These are phyloP conservation scores for Tricholoma saponaceum DNA, from an alignment of 768 basidiomycete genomes.

Conservation along the genomic window DNA sequence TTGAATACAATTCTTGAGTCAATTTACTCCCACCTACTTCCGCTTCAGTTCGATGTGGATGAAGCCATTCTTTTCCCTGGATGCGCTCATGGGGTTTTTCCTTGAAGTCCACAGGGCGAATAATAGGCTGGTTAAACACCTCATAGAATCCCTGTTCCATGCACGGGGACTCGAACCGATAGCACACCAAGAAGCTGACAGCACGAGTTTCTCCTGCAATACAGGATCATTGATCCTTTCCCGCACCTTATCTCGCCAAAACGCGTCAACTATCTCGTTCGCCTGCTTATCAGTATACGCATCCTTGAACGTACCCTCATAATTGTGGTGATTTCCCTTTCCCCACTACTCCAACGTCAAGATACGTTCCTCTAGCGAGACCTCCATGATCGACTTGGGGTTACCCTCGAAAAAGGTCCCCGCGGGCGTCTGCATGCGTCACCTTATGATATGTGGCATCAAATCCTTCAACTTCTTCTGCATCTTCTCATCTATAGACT, in stretches of 20 bases:
- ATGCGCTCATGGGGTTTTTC: no score
- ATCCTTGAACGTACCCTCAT: conserved; percentile 4
- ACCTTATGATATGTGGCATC: conserved; percentile 8
- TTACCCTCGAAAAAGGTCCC: conserved; percentile 1
- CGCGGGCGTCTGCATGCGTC: conserved; percentile 7
- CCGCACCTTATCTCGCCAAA: conserved; percentile 13
- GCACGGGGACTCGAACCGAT: conserved; percentile 8
- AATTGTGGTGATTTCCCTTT: conserved; percentile 8
- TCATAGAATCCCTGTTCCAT: conserved; percentile 11
- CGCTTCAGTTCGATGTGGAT: conserved; percentile 11
- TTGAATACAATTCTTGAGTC: not conserved
- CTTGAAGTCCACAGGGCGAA: conserved; percentile 12
- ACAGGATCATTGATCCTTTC: conserved; percentile 7
- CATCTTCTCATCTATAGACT: not conserved
- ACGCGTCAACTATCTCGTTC: conserved; percentile 9
- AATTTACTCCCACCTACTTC: conserved; percentile 9
- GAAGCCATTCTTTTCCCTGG: conserved; percentile 1
- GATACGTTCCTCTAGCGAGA: conserved; percentile 10
- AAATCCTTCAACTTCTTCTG: conserved; percentile 3
- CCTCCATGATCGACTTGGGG: conserved; percentile 3
- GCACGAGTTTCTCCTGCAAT: conserved; percentile 11
- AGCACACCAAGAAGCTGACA: conserved; percentile 1
- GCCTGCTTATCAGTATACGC: conserved; percentile 1
- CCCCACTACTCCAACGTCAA: conserved; percentile 10
- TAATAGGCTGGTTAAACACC: conserved; percentile 11